These are phyloP conservation scores for Cryoendolithus antarcticus DNA, from an alignment of 2,329 filamentous ascomycete genomes.

Conservation along the genomic window DNA sequence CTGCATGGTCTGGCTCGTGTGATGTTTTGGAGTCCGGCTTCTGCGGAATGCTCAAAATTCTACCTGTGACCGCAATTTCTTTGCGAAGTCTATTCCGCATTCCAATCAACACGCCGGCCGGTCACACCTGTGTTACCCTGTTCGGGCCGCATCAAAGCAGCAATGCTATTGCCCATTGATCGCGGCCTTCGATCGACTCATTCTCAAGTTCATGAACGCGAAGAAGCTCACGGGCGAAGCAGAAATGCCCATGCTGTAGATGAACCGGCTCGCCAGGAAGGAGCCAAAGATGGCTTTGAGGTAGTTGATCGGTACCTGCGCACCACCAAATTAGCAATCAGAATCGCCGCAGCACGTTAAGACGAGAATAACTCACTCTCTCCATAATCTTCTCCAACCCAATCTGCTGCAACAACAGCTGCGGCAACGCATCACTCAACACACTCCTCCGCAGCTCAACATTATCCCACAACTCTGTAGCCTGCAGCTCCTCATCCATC, in stretches of 20 bases:
- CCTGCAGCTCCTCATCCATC: constrained; percentile 89
- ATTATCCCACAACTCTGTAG: constrained; percentile 83
- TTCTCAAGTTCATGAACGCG: constrained; percentile 56
- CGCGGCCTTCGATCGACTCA: constrained; percentile 11
- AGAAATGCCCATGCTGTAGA: constrained; percentile 86
- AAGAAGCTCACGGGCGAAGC: constrained; percentile 98
- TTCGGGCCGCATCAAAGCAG: too few relatives aligned
- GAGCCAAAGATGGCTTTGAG: constrained; percentile 91
- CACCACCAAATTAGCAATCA: constrained; percentile 16
- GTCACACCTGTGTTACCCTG: too few relatives aligned
- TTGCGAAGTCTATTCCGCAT: too few relatives aligned
- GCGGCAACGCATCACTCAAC: constrained; percentile 73
- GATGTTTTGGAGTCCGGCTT: too few relatives aligned
- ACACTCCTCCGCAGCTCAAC: constrained; percentile 64
- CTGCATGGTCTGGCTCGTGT: too few relatives aligned
- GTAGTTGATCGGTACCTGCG: constrained; percentile 76
- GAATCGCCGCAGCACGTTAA: too few relatives aligned
- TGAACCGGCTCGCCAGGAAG: constrained; percentile 86
- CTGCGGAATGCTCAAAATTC: too few relatives aligned
- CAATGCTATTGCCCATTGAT: too few relatives aligned
- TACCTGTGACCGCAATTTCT: too few relatives aligned
- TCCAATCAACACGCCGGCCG: too few relatives aligned
- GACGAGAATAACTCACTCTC: constrained; percentile 40
- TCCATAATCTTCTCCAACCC: constrained; percentile 77
- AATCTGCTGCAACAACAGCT: constrained; percentile 74